These are phyloP conservation scores for Aspergillus tanneri DNA, from an alignment of 2,329 filamentous ascomycete genomes.

Conservation along the genomic window DNA sequence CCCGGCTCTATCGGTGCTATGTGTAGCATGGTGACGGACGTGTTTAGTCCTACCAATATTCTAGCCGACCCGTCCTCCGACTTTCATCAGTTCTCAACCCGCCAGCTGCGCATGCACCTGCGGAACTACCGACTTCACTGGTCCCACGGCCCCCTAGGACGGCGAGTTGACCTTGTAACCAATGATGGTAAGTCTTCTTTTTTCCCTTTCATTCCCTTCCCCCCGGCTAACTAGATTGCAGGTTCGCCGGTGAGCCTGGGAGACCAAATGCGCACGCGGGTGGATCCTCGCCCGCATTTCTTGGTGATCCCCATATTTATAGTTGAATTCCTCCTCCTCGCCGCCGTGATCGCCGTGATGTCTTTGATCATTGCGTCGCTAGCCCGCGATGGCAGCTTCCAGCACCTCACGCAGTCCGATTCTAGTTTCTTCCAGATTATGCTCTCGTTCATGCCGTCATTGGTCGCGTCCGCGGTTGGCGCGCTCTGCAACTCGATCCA, in stretches of 20 bases:
- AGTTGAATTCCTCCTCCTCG: constrained; percentile 33
- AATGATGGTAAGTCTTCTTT: constrained; percentile 25
- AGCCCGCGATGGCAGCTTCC: constrained; percentile 29
- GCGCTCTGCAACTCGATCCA: constrained; percentile 36
- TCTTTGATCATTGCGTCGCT: constrained; percentile 30
- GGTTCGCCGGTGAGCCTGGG: constrained; percentile 26
- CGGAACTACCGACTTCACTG: constrained; percentile 31
- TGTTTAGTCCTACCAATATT: constrained; percentile 31
- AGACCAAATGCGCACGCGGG: constrained; percentile 24
- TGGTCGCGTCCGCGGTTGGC: constrained; percentile 34
- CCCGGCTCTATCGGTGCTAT: constrained; percentile 36
- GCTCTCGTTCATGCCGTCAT: constrained; percentile 33
- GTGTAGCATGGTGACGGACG: constrained; percentile 35
- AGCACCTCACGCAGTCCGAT: constrained; percentile 32
- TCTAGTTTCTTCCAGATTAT: constrained; percentile 34
- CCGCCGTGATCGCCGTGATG: constrained; percentile 33
- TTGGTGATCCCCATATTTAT: constrained; percentile 36
- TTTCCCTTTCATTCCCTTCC: neutral
- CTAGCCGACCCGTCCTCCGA: constrained; percentile 27
- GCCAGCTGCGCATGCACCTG: constrained; percentile 32
- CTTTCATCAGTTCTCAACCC: constrained; percentile 36
- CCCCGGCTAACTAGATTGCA: constrained; percentile 9
- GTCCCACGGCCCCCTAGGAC: constrained; percentile 27
- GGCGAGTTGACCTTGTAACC: constrained; percentile 30
- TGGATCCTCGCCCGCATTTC: constrained; percentile 36